Conservation (phyloP, 2,329 filamentous ascomycete genomes). For the Amesomyces nigricolor region DNA sequence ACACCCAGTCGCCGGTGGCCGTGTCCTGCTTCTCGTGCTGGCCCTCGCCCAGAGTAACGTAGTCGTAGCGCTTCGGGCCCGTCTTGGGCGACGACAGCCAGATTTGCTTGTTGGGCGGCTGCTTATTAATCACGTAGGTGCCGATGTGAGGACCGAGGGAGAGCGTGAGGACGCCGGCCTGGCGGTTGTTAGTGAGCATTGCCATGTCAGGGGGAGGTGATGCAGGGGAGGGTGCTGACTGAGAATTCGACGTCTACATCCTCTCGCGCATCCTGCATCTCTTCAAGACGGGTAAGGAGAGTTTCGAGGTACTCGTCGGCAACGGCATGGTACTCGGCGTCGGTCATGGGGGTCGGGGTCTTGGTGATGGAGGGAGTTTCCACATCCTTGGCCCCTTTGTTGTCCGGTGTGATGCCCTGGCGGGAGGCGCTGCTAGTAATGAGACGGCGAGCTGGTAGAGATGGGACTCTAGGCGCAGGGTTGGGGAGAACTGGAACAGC, state of each 20-base stretch:
- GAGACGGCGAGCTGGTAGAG: conserved; percentile 6
- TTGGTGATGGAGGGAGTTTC: conserved; percentile 35
- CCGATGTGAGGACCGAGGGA: conserved; percentile 58
- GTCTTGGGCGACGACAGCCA: conserved; percentile 91
- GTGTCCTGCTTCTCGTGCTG: conserved; percentile 77
- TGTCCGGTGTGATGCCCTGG: conserved; percentile 55
- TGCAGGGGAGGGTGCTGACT: conserved; percentile 46
- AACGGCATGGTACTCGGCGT: conserved; percentile 68
- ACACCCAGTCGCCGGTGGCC: conserved; percentile 74
- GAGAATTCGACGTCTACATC: conserved; percentile 86
- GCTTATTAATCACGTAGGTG: conserved; percentile 95
- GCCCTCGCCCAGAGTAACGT: conserved; percentile 66
- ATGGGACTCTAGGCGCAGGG: conserved; percentile 8
- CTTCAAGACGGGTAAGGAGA: conserved; percentile 59
- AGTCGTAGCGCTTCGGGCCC: conserved; percentile 92
- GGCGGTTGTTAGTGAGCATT: conserved; percentile 11
- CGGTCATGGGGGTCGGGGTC: conserved; percentile 57
- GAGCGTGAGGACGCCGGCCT: conserved; percentile 85
- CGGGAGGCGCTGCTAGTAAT: conserved; percentile 32
- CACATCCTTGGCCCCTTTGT: conserved; percentile 37
- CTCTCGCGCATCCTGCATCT: conserved; percentile 63
- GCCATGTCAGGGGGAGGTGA: neutral
- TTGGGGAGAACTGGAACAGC: neutral
- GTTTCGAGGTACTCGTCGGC: conserved; percentile 68
- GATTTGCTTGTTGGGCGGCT: conserved; percentile 94